A percentile compares a stretch with the other conserved stretches of the same genome.
Evolutionary conservation across 1,139 yeast genomes (phyloP).

Genomic region (Zygosaccharomyces pseudobailii): DNA sequence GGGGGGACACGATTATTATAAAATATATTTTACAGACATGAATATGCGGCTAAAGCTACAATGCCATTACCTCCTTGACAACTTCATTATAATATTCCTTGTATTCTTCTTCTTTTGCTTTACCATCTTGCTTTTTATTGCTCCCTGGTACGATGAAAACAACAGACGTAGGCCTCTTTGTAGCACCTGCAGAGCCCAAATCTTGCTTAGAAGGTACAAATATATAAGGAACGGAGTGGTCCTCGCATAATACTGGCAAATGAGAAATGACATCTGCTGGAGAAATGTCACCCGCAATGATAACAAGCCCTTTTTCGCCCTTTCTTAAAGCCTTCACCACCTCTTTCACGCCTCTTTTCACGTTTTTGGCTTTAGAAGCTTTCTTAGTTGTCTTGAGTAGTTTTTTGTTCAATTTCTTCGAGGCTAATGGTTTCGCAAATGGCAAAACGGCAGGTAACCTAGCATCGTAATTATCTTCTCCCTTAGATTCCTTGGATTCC

Average conservation of each 20-base stretch:
- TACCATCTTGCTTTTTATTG: slow-evolving; percentile 77
- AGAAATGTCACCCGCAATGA: slow-evolving; percentile 96
- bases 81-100: slow-evolving; percentile 90
- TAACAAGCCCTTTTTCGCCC: slow-evolving; percentile 95
- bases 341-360: slow-evolving; percentile 97
- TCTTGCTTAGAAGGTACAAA: slow-evolving; percentile 97
- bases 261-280: slow-evolving; percentile 98
- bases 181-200: slow-evolving; percentile 97
- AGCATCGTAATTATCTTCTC: slow-evolving; percentile 82
- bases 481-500: slow-evolving; percentile 34
- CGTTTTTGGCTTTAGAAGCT: slow-evolving; percentile 97
- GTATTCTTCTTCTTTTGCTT: slow-evolving; percentile 79
- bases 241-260: slow-evolving; percentile 96
- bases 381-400: slow-evolving; percentile 92
- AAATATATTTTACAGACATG: not conserved
- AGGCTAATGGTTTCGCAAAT: slow-evolving; percentile 92
- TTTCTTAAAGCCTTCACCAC: slow-evolving; percentile 96
- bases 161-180: slow-evolving; percentile 97
- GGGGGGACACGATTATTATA: not conserved
- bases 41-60: slow-evolving; percentile 15
- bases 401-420: slow-evolving; percentile 93
- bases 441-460: slow-evolving; percentile 87
- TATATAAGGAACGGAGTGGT: slow-evolving; percentile 79
- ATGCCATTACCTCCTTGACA: slow-evolving; percentile 70
- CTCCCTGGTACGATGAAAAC: slow-evolving; percentile 98